Evolutionary conservation across 1,139 yeast species (phyloP), one percentile per base, ranked within the genome.

Genomic region (Candida frijolesensis): DNA sequence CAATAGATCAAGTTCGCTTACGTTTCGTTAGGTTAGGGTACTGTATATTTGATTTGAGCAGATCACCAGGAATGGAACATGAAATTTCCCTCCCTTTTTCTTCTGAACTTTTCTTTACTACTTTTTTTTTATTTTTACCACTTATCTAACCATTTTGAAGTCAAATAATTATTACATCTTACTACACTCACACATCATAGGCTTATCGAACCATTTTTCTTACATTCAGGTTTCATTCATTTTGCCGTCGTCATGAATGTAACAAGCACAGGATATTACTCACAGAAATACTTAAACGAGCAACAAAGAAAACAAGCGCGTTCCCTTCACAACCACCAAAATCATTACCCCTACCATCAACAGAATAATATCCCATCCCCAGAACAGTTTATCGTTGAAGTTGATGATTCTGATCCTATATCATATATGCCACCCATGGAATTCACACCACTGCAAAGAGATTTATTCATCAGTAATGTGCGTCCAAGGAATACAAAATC

Each of bases 231-330:
- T 39, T 9, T 22, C 16, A 30, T 30, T 29, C 6, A n/a, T 38
- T 19, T 39, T 30, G 14, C 12, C 22, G 29, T 10, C 30, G 39
- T n/a, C 7, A 55, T 56, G 58, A 54, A 56, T 35, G 57, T 56
- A 43, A 54, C 57, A 1, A 51, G 53, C 30, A 51, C 50, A 38
- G 59, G 57, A 4, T 56, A 56, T 40, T 56, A 55, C 38, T 51
- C 58, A 16, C 51, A 57, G 12, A 56, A 50, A 27, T 56, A 56
- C 43, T 50, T 56, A 19, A 50, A 49, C 29, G 40, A 50, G 27
- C 57, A 52, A 47, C 52, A 47, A 27, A 50, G 44, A 22, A 47
- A 34, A 30, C 43, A 37, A 30, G 45, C 47, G 37, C 47, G 45
- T 29, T 40, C 40, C 22, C 54, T 40, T 18, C 42, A 44, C 46